phyloP scores from a whole-genome alignment of 2,329 filamentous ascomycete genomes.

The Atkinsonella hypoxylon region DNA sequence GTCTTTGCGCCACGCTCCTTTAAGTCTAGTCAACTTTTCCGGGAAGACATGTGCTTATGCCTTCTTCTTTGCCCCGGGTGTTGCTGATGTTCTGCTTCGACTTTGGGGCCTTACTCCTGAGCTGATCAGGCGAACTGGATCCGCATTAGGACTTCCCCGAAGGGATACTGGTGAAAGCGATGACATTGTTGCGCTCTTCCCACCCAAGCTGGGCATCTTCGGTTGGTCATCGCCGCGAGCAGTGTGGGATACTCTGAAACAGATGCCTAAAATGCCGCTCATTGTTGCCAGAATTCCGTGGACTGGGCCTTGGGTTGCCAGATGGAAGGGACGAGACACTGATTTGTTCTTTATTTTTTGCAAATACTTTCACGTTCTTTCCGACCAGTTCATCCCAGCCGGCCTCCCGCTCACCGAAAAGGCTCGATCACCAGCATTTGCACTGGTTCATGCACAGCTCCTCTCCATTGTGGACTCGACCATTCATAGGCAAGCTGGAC shows the following conservation, averaged over 20 bases:
- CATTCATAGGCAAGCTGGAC: conserved; percentile 59
- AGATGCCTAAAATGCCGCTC: conserved; percentile 52
- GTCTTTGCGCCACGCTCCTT: conserved; percentile 57
- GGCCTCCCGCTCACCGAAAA: conserved; percentile 41
- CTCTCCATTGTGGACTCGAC: conserved; percentile 71
- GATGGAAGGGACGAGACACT: conserved; percentile 79
- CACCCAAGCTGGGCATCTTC: conserved; percentile 46
- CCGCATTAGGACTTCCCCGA: conserved; percentile 54
- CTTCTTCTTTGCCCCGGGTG: conserved; percentile 82
- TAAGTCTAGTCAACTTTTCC: conserved; percentile 68
- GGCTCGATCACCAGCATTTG: conserved; percentile 60
- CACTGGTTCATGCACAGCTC: conserved; percentile 72
- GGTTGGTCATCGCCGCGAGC: conserved; percentile 41
- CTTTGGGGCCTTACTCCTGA: conserved; percentile 65
- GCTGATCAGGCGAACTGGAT: conserved; percentile 57
- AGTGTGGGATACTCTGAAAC: conserved; percentile 47
- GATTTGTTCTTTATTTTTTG: conserved; percentile 86
- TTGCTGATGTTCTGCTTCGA: conserved; percentile 71
- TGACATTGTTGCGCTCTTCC: conserved; percentile 58
- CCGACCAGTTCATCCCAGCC: conserved; percentile 57
- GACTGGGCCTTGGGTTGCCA: conserved; percentile 72
- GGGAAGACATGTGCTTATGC: conserved; percentile 87
- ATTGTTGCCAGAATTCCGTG: conserved; percentile 65
- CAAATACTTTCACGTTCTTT: conserved; percentile 75
- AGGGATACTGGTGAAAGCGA: conserved; percentile 44